Evolutionary conservation across 1,284 basidiomycete species (phyloP).

Genomic region (Austroboletus rostrupii): DNA sequence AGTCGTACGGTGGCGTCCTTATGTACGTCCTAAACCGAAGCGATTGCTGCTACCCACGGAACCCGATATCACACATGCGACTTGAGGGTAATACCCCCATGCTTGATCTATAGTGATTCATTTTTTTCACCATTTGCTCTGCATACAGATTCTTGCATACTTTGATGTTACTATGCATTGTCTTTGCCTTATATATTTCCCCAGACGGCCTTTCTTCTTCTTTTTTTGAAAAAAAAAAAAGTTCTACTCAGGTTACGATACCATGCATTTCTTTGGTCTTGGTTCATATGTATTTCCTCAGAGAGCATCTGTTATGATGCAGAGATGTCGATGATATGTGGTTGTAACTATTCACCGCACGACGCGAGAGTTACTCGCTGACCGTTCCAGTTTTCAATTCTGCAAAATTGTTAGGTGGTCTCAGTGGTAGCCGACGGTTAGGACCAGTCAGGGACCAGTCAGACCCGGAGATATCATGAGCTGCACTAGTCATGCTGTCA

Average conservation of each 20-base stretch:
- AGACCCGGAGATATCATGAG: too few relatives aligned
- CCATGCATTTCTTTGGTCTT: not conserved
- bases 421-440: too few relatives aligned
- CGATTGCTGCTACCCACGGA: slow-evolving; percentile 20
- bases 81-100: not conserved
- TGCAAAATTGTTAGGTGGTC: too few relatives aligned
- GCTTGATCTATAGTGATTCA: not conserved
- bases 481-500: not conserved
- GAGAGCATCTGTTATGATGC: not conserved
- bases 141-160: not conserved
- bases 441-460: too few relatives aligned
- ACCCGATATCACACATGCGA: not conserved
- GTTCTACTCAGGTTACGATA: not conserved
- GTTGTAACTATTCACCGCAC: not conserved
- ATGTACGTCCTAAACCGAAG: slow-evolving; percentile 14
- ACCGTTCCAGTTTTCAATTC: too few relatives aligned
- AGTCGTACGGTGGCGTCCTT: slow-evolving; percentile 16
- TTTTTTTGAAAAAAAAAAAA: not conserved
- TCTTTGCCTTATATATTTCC: not conserved
- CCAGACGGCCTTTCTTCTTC: not conserved
- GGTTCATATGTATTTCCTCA: not conserved
- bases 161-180: too few relatives aligned
- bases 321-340: not conserved
- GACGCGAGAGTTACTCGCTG: too few relatives aligned
- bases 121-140: not conserved